These are phyloP conservation scores for Grammothele lineata DNA, from an alignment of 768 basidiomycete genomes.

Conservation along the genomic window DNA sequence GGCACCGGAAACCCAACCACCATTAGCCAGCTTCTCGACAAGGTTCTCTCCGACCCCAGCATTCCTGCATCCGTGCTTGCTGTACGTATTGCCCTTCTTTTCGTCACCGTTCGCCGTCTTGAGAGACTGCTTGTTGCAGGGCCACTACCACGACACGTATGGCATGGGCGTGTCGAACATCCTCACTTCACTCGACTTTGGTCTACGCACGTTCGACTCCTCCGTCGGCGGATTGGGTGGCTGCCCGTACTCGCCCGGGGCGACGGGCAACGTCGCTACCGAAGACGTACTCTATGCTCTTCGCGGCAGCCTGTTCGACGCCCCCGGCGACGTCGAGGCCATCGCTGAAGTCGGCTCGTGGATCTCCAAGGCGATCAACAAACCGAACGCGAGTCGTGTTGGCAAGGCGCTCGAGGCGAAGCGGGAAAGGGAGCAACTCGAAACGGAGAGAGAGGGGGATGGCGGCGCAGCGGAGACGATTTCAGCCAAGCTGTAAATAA, in stretches of 20 bases:
- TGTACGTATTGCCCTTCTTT: too few relatives aligned
- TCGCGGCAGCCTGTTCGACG: conserved; percentile 54
- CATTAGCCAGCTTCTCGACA: conserved; percentile 64
- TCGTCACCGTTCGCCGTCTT: too few relatives aligned
- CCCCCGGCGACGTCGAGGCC: conserved; percentile 56
- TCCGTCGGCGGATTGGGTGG: conserved; percentile 90
- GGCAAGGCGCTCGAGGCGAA: conserved; percentile 67
- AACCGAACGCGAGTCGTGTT: conserved; percentile 71
- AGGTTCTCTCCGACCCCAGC: conserved; percentile 56
- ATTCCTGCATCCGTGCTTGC: conserved; percentile 69
- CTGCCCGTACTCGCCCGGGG: conserved; percentile 94
- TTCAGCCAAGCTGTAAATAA: too few relatives aligned
- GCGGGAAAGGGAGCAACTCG: conserved; percentile 36
- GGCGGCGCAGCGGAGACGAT: too few relatives aligned
- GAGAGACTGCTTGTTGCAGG: conserved; percentile 1
- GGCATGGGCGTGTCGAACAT: conserved; percentile 81
- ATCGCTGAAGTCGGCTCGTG: conserved; percentile 78
- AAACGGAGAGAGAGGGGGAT: too few relatives aligned
- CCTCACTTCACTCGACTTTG: conserved; percentile 62
- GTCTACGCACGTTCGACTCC: conserved; percentile 78
- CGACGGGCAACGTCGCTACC: conserved; percentile 92
- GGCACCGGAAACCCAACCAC: conserved; percentile 77
- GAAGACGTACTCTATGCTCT: conserved; percentile 90
- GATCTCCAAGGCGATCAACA: conserved; percentile 66
- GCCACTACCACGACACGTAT: conserved; percentile 86